phyloP scores from a whole-genome alignment of 495 filamentous ascomycete genomes.

The Xylaria longipes region DNA sequence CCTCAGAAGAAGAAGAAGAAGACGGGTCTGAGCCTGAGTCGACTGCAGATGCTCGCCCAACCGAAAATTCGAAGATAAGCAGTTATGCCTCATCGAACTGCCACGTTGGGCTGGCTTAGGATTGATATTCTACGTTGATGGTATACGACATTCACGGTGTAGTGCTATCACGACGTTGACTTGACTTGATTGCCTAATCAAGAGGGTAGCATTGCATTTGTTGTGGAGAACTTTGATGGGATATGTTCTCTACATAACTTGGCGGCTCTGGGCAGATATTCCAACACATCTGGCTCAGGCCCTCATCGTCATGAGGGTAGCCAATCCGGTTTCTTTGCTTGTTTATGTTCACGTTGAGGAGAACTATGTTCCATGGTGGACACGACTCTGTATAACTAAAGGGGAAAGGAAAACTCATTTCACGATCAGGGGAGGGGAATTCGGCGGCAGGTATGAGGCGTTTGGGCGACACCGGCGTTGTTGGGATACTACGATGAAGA shows the following conservation, averaged over 20 bases:
- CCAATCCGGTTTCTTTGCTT: not conserved
- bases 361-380: not conserved
- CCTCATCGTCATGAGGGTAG: not conserved
- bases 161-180: not conserved
- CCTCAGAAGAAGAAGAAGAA: constrained; percentile 58
- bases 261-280: not conserved
- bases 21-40: constrained; percentile 52
- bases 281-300: not conserved
- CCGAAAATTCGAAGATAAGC: constrained; percentile 57
- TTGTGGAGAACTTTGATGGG: not conserved
- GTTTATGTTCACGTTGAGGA: constrained; percentile 4
- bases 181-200: not conserved
- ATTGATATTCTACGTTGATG: not conserved
- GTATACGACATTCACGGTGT: not conserved
- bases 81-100: not conserved
- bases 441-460: not conserved
- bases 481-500: not conserved
- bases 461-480: constrained; percentile 7
- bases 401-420: not conserved
- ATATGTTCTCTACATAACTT: not conserved
- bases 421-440: not conserved
- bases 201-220: not conserved
- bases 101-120: not conserved
- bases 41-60: constrained; percentile 59
- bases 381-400: constrained; percentile 23